Evolutionary conservation across 768 basidiomycete genomes (phyloP).

Genomic region (Podaxis sp.): DNA sequence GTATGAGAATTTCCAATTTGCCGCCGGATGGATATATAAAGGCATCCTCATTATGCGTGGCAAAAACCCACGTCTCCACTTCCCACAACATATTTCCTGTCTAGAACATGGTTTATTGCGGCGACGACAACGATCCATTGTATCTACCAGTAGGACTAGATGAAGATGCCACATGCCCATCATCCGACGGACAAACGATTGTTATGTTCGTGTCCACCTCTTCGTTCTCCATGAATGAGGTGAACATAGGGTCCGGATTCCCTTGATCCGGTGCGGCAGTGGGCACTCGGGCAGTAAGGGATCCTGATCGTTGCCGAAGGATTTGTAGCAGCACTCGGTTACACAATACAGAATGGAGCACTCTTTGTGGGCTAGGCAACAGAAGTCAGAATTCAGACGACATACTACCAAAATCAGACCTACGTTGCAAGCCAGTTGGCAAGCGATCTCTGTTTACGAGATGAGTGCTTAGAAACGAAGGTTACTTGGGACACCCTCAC

Average conservation of each 20-base stretch:
- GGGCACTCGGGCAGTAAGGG: conserved; percentile 17
- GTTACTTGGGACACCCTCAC: conserved; percentile 18
- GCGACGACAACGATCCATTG: not conserved
- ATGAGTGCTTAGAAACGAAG: not conserved
- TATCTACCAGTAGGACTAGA: not conserved
- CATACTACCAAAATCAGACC: conserved; percentile 9
- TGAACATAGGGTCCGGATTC: conserved; percentile 14
- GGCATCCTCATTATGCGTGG: conserved; percentile 1
- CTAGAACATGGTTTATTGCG: not conserved
- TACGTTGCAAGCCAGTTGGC: conserved; percentile 42
- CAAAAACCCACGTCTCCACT: not conserved
- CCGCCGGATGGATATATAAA: not conserved
- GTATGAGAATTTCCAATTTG: not conserved
- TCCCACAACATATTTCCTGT: not conserved
- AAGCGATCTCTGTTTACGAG: conserved; percentile 22
- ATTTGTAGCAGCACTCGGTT: conserved; percentile 38
- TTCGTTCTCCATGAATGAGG: conserved; percentile 19
- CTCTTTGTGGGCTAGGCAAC: conserved; percentile 32
- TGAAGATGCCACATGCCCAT: not conserved
- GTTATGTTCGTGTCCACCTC: conserved; percentile 17
- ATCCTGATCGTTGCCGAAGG: conserved; percentile 23
- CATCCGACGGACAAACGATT: conserved; percentile 14
- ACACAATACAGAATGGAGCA: conserved; percentile 39
- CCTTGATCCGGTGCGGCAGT: not conserved
- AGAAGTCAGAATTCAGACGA: not conserved